Base-by-base conservation (phyloP, 164 flowering plant species). In the Aristolochia contorta region DNA sequence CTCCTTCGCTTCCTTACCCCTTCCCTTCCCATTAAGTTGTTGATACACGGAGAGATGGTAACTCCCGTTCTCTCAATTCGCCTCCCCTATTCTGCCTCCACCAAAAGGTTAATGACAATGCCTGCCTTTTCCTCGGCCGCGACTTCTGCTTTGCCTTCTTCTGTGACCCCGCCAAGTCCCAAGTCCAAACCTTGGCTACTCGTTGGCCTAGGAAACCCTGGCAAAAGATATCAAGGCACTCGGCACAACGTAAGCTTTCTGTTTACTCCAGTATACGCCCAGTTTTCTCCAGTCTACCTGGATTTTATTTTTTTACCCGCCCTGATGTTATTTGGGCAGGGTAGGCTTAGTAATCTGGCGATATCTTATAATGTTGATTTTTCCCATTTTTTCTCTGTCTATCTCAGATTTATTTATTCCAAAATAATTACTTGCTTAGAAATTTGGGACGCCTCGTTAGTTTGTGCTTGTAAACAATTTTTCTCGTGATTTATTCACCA, bases 131-230 rank as follows among this genome's bases (percentile, higher is more conserved):
- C 56, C 6, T 43, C 65, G 8, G n/a, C 65, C 14, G 6, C 46
- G 24, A 49, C 37, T 32, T 16, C 57, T 14, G 49, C 65, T 3
- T 5, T 57, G 15, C 18, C 23, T 14, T 14, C 64, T 16, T 55
- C 21, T 23, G 41, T 8, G 43, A 37, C 56, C 12, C 7, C 22
- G 16, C 54, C 47, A 25, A 32, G 14, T 1, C 41, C 65, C 24
- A 67, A 67, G 63, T 78, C 69, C 24, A 70, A 67, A 63, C 81
- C 97, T 0, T 91, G 97, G 97, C 76, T 91, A 25, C 69, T 91
- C 50, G 93, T 86, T 30, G 97, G 97, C 12, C 85, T 87, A 18
- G 97, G 97, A 1, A 91, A 91, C 59, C 97, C 97, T 33, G 97
- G 97, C 27, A 87, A 86, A 76, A 78, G 59, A 67, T 91, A 69